Base-by-base conservation (phyloP, 2,329 filamentous ascomycete genomes). In the Hypoxylon sp. region DNA sequence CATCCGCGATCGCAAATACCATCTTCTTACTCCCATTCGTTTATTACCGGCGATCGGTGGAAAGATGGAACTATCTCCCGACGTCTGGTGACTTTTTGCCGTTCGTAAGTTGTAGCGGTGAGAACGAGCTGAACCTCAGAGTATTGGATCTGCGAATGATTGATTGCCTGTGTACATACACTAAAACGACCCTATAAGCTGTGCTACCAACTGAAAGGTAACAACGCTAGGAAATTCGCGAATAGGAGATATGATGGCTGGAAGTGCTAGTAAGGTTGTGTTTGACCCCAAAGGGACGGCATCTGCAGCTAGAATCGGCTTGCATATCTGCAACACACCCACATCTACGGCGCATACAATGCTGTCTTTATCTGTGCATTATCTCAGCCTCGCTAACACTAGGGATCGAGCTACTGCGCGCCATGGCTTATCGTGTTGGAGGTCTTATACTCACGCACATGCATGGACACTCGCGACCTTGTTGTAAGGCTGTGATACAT, bases 311-410 rank as follows among this genome's bases (percentile, higher is more conserved):
- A 70, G 61, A 55, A 61, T 60, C 58, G 59, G 45, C 64, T 14
- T 70, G 67, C 67, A 72, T 69, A 67, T 68, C 69, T 72, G 67
- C 63, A 72, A 69, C 67, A 72, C 69, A 70, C 67, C 69, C 53
- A 60, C 67, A 71, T 67, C 58, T 41, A 53, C 38, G 41, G 45
- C 21, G 53, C 63, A 60, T 58, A 41, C 32, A 59, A 53, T 30
- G 41, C 25, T 46, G 38, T 50, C 46, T 46, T 58, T 57, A 48
- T 61, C 55, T 43, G 55, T 60, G 30, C 60, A 53, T 61, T 36
- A 59, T 55, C 61, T 70, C 64, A 70, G 67, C 67, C 67, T 70
- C 61, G 67, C 25, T 60, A 21, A 38, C 36, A 52, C 38, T 38
- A 52, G 17, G 30, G 13, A 25, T 25, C 52, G 60, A 61, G 46